Conservation (phyloP, 805 yeast genomes). For the Kluyveromyces lactis region DNA sequence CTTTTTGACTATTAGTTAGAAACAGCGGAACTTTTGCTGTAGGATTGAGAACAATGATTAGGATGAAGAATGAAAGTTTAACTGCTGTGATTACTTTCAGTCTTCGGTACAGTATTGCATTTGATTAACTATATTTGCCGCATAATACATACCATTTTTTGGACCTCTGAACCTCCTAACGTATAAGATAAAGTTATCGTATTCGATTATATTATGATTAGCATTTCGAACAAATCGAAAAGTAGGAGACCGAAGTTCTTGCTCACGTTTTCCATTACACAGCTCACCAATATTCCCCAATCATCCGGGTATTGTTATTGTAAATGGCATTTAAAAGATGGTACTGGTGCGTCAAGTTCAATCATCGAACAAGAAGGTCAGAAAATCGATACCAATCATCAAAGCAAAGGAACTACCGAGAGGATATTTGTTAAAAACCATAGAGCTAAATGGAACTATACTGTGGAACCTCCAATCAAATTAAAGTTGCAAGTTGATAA, state of each 20-base stretch:
- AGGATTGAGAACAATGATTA: no score
- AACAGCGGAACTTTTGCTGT: no score
- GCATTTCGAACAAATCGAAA: slow-evolving; percentile 17
- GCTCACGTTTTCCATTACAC: slow-evolving; percentile 50
- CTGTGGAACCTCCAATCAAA: slow-evolving; percentile 28
- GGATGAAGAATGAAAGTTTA: no score
- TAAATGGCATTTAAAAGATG: slow-evolving; percentile 52
- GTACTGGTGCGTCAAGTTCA: slow-evolving; percentile 22
- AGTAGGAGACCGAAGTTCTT: slow-evolving; percentile 52
- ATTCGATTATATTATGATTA: slow-evolving; percentile 4
- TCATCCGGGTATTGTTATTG: slow-evolving; percentile 59
- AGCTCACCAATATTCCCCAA: slow-evolving; percentile 79
- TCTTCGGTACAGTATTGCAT: no score
- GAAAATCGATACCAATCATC: slow-evolving; percentile 20
- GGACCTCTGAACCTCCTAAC: no score
- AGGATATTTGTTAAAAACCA: slow-evolving; percentile 41
- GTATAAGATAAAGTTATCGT: no score
- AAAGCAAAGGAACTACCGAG: slow-evolving; percentile 34
- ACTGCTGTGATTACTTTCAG: no score
- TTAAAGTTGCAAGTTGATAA: slow-evolving; percentile 36
- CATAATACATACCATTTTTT: no score
- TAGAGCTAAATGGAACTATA: slow-evolving; percentile 41
- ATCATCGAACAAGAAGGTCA: slow-evolving; percentile 19
- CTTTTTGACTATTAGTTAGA: no score
- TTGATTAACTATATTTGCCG: no score